Evolutionary conservation across 2,329 filamentous ascomycete genomes (phyloP), one percentile per base, ranked within the genome.

Genomic region (Aplosporella prunicola): DNA sequence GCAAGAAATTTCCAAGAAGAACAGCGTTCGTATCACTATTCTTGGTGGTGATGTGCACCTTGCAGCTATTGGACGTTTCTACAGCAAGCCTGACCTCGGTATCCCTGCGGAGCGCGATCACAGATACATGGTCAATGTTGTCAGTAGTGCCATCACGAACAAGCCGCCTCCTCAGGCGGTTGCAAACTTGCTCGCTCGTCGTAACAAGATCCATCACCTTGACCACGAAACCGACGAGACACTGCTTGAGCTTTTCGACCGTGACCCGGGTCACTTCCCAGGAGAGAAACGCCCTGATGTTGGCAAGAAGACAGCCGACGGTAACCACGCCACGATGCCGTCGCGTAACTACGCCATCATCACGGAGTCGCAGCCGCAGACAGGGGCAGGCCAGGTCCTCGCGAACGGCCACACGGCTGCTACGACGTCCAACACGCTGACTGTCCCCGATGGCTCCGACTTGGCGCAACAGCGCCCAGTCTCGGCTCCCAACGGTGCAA

Each of bases 261-360:
- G 69, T 48, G 72, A 78, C 47, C 76, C 76, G 6, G 61, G 61
- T 20, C 70, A 71, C 8, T 62, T 66, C 20, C 55, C 61, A 39
- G 61, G 64, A 44, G 74, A 84, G 11, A 5, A 11, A 13, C 22
- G 10, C 17, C 42, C 36, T 15, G 51, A 51, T 33, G 43, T 52
- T 6, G 51, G 51, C 20, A 51, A 51, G 36, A 79, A 88, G 63
- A 84, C 81, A 4, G 74, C 78, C 1, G 66, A 66, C 28, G 80
- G 72, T 53, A 95, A 95, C 60, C 74, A 84, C 45, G 82, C 85
- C 44, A 95, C 88, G 9, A 95, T 95, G 76, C 76, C 76, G 1
- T 74, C 69, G 34, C 66, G 76, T 37, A 79, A 80, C 56, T 79
- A 74, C 51, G 76, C 76, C 40, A 74, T 74, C 52, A 73, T 80